Conservation (phyloP, 75 land plant species). For the Sequoia sempervirens region DNA sequence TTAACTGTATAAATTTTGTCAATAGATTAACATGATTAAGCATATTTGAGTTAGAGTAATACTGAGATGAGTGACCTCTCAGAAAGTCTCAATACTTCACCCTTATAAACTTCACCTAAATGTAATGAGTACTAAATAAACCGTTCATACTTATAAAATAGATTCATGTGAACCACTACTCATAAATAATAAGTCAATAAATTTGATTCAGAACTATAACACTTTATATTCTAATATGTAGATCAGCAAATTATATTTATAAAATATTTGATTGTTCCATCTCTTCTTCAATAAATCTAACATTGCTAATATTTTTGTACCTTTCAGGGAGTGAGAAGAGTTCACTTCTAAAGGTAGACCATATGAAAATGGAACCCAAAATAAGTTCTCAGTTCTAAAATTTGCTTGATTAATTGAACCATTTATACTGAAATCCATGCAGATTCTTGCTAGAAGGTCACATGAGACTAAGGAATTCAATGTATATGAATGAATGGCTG, state of each 20-base stretch:
- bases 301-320: neutral
- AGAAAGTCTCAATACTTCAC: no score
- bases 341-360: constrained; percentile 14
- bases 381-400: neutral
- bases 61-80: no score
- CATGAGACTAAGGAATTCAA: neutral
- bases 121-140: no score
- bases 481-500: no score
- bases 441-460: constrained; percentile 37
- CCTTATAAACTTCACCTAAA: no score
- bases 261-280: neutral
- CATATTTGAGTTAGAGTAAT: no score
- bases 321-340: constrained; percentile 18
- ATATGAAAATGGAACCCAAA: neutral
- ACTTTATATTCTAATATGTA: neutral
- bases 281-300: neutral
- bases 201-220: no score
- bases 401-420: neutral
- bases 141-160: no score
- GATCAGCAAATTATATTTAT: neutral
- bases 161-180: no score
- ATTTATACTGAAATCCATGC: neutral
- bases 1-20: no score
- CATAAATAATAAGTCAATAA: no score
- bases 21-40: no score